A percentile compares a stretch with the other conserved stretches of the same genome.
phyloP scores from a whole-genome alignment of 306 rosid genomes.

The Cercis canadensis region DNA sequence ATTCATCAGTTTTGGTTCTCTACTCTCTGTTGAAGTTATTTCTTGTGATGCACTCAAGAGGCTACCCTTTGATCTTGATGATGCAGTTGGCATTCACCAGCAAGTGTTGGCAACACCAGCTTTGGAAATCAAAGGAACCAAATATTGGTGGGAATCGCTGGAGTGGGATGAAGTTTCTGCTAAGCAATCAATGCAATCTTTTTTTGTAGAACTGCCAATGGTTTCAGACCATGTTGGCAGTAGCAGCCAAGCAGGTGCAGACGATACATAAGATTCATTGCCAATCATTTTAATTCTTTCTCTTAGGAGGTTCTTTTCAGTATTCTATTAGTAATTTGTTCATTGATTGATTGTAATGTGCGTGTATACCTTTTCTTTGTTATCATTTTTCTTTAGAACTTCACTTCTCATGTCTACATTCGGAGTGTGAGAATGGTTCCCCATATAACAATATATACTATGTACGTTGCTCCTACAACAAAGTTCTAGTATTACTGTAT shows the following conservation, averaged over 20 bases:
- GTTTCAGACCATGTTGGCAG: conserved; percentile 15
- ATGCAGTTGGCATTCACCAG: background rate
- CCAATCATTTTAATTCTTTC: no score
- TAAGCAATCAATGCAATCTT: background rate
- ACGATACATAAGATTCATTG: background rate
- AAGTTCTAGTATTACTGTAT: no score
- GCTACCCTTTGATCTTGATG: conserved; percentile 29
- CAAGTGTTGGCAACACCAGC: background rate
- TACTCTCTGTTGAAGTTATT: conserved; percentile 10
- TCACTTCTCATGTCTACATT: no score
- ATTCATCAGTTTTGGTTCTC: conserved; percentile 7
- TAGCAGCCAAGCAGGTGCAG: background rate
- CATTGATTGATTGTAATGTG: no score
- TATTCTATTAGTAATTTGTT: no score
- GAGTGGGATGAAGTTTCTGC: conserved; percentile 18
- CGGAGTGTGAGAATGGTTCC: no score
- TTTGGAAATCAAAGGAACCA: conserved; percentile 35
- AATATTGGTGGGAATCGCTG: conserved; percentile 32
- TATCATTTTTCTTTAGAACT: no score
- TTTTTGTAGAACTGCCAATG: background rate
- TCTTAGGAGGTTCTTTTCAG: no score
- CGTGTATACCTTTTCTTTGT: no score
- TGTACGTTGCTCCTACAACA: no score
- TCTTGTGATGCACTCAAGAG: conserved; percentile 33
- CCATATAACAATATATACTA: no score